Conservation (phyloP, 768 basidiomycete species). For the Tricholoma bakamatsutake region DNA sequence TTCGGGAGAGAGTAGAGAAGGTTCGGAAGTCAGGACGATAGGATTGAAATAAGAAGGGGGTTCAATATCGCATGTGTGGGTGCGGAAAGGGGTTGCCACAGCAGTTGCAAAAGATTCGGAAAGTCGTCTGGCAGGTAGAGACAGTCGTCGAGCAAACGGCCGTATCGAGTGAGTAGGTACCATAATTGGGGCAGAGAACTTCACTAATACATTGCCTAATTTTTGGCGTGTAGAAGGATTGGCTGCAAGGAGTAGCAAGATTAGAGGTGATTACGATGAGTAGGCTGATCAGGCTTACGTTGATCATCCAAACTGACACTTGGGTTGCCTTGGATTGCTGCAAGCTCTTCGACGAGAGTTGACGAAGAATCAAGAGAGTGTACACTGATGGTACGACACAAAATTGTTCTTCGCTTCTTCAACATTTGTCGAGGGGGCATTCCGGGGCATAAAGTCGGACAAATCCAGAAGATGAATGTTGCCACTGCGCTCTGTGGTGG, state of each 20-base stretch:
- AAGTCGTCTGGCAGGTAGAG: slow-evolving; percentile 1
- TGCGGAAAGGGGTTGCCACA: not conserved
- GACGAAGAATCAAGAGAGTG: slow-evolving; percentile 2
- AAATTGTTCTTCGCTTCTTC: not conserved
- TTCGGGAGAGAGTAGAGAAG: not conserved
- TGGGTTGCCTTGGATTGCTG: not conserved
- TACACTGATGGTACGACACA: not conserved
- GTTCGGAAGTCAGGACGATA: not conserved
- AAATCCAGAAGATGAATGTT: slow-evolving; percentile 1
- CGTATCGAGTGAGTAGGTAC: not conserved
- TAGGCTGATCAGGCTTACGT: not conserved
- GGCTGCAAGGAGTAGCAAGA: not conserved
- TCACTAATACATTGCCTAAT: not conserved
- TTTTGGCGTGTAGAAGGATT: not conserved
- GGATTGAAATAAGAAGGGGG: not conserved
- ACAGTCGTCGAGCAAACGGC: not conserved
- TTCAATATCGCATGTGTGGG: not conserved
- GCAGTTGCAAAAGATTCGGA: not conserved
- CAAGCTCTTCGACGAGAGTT: not conserved
- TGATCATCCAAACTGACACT: not conserved
- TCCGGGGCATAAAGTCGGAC: not conserved
- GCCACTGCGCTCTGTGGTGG: not conserved
- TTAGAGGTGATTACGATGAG: not conserved
- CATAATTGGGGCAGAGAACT: not conserved
- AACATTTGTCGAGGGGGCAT: not conserved